Base-by-base conservation (phyloP, 306 rosid species). In the Datisca glomerata region DNA sequence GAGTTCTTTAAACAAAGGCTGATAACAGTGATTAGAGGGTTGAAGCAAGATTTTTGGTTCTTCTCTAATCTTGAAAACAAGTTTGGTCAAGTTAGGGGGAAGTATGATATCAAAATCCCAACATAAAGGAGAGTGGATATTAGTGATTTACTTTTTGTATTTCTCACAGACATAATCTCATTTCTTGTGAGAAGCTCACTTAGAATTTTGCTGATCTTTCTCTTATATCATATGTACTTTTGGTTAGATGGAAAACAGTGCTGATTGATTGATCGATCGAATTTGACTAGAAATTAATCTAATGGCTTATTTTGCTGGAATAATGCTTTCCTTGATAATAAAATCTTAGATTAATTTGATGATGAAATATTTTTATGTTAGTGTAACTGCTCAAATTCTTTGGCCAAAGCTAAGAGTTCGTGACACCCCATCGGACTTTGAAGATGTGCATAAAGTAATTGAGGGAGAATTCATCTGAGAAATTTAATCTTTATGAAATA, bases 161-260 rank as follows among this genome's bases (percentile, higher is more conserved):
- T 28, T 25, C 8, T 13, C 15, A 1, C n/a, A n/a, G n/a, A n/a
- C n/a, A n/a, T n/a, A 17, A 13, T 70, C 85, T 87, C 85, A 82
- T 87, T 43, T 67, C 94, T 83, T 55, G 71, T 67, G 89, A 76
- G 97, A 65, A 71, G 53, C 50, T 43, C n/a, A n/a, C 29, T 21
- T 22, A 10, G 23, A 35, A 18, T 36, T 36, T 19, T 17, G 9
- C 12, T 37, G 18, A 15, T 25, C 4, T 16, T 27, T 47, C 3
- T 27, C 28, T 3, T 43, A 7, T 18, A 18, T 43, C 32, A n/a
- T 21, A 24, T 14, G n/a, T n/a, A n/a, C n/a, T 3, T 23, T 43
- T 23, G 6, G 18, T 4, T 43, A 33, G 49, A 25, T 4, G 20
- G 11, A 29, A 9, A 18, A 17, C 33, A 15, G 12, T 47, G 18